These are phyloP conservation scores for Amaranthus tricolor DNA, from an alignment of 179 eudicot genomes.

Conservation along the genomic window DNA sequence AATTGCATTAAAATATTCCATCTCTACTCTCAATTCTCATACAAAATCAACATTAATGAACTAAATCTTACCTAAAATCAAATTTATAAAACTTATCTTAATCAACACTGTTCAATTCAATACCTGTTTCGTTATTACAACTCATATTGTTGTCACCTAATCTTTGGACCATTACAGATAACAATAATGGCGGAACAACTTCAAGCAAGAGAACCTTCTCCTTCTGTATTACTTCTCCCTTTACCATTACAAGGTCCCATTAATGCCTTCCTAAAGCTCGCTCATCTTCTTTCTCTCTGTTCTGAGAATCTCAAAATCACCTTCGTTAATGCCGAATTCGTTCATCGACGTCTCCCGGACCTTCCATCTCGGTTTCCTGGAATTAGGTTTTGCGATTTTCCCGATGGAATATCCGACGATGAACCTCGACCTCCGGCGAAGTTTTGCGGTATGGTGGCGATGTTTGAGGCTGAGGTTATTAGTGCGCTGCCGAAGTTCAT, in stretches of 20 bases:
- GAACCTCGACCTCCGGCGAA: conserved; percentile 25
- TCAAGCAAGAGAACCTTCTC: background rate
- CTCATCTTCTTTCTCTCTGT: conserved; percentile 29
- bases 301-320: conserved; percentile 20
- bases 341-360: conserved; percentile 27
- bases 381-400: conserved; percentile 14
- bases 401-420: conserved; percentile 32
- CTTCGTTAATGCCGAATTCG: conserved; percentile 30
- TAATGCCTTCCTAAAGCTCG: conserved; percentile 34
- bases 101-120: no score
- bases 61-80: no score
- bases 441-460: conserved; percentile 22
- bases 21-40: no score
- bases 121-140: no score
- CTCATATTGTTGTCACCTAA: no score
- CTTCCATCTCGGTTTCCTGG: conserved; percentile 18
- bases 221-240: conserved; percentile 25
- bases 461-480: conserved; percentile 15
- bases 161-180: no score
- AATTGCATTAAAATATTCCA: no score
- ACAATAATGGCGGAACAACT: no score
- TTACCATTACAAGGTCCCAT: conserved; percentile 38
- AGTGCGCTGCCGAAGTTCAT: conserved; percentile 18
- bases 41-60: no score
- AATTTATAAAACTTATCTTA: no score